Conservation (phyloP, 768 basidiomycete species). For the Boletellus sp. region DNA sequence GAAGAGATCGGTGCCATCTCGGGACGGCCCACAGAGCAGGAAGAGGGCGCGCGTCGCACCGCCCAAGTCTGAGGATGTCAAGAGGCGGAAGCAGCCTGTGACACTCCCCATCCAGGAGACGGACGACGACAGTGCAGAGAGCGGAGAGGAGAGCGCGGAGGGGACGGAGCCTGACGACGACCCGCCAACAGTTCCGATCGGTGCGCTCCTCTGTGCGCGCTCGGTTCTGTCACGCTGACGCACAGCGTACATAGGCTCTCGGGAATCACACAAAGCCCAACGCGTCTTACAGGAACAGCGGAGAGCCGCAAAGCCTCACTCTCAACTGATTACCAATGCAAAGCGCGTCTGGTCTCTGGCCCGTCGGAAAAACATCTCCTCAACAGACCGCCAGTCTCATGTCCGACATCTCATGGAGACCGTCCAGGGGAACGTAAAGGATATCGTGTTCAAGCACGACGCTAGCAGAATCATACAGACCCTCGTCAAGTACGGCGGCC, state of each 20-base stretch:
- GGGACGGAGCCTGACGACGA: slow-evolving; percentile 28
- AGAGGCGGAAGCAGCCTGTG: slow-evolving; percentile 61
- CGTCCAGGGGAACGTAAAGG: slow-evolving; percentile 77
- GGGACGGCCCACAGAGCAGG: slow-evolving; percentile 46
- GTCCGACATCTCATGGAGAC: slow-evolving; percentile 70
- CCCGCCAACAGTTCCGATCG: slow-evolving; percentile 53
- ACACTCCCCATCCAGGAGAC: slow-evolving; percentile 38
- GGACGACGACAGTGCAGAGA: slow-evolving; percentile 34
- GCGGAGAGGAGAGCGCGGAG: slow-evolving; percentile 25
- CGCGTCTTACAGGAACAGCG: slow-evolving; percentile 64
- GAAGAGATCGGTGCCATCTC: slow-evolving; percentile 49
- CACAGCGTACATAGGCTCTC: slow-evolving; percentile 41
- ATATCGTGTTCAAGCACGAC: slow-evolving; percentile 88
- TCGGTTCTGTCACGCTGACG: slow-evolving; percentile 8
- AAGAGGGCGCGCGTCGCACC: slow-evolving; percentile 51
- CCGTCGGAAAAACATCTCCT: slow-evolving; percentile 64
- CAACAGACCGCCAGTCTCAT: slow-evolving; percentile 70
- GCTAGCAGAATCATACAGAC: slow-evolving; percentile 84
- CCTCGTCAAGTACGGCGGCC: slow-evolving; percentile 76
- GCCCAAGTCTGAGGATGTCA: slow-evolving; percentile 28
- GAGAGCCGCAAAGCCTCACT: slow-evolving; percentile 74
- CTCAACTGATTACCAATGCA: slow-evolving; percentile 61
- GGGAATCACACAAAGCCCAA: slow-evolving; percentile 72
- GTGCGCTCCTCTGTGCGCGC: slow-evolving; percentile 34
- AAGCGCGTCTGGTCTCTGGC: slow-evolving; percentile 78